Base-by-base conservation (phyloP, 495 filamentous ascomycete species). In the Penicillium bialowiezense region DNA sequence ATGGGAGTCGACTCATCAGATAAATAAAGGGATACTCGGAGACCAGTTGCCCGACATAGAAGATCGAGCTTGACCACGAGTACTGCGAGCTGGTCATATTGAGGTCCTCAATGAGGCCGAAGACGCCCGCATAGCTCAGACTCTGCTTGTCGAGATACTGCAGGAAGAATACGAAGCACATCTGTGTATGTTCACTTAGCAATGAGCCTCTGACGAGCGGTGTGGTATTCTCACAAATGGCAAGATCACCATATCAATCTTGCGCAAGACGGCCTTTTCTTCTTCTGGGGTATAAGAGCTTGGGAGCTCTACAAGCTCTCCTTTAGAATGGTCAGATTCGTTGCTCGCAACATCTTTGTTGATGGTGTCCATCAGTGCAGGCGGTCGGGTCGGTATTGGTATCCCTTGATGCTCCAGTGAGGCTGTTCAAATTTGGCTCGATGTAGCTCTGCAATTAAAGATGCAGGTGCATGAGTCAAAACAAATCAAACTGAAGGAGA, bases 141-240 rank as follows among this genome's bases (percentile, higher is more conserved):
- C 76, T 79, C n/a, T 77, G 77, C 54, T 80, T 79, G 54, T 82
- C 78, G 29, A 81, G 76, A 35, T 74, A 66, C 23, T 63, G 57
- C 13, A 63, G 23, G 35, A 66, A 66, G 41, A 66, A 66, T 14
- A 66, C 54, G 17, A 58, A 63, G 39, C 63, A 66, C 57, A 66
- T 61, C 63, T 63, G 17, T 6, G 28, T 23, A 7, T 20, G 3
- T 38, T 5, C 29, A n/a, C n/a, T 18, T 26, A 5, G 26, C 15
- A 21, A 14, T 23, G 12, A 32, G 5, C 18, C 26, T 1, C 12
- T 0, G 7, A 21, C 15, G 20, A 26, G 23, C 7, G 18, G 9
- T 13, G 2, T 21, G 10, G 14, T 44, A 31, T 3, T 15, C 64
- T 67, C 33, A 82, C 64, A 59, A 69, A 63, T 24, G 69, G 69